phyloP scores from a whole-genome alignment of 768 basidiomycete species.

The Russula sp. region DNA sequence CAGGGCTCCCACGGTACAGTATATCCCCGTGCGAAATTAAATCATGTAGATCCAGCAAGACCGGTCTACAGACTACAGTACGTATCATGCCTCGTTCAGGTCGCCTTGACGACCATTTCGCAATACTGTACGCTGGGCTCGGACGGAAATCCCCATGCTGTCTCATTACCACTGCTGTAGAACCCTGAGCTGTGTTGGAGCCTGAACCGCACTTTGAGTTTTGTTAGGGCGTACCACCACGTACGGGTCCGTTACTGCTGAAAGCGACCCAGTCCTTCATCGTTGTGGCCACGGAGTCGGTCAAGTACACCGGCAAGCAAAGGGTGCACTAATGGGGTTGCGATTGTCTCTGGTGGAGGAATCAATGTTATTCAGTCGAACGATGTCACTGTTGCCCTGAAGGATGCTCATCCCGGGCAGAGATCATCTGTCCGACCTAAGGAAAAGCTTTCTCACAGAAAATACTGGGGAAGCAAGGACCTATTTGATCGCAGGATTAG shows the following conservation, averaged over 20 bases:
- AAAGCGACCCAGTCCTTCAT: constrained; percentile 42
- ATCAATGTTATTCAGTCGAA: no score
- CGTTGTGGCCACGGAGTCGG: constrained; percentile 51
- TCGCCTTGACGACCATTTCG: constrained; percentile 11
- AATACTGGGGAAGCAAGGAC: not conserved
- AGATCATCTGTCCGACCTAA: not conserved
- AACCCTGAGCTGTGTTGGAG: not conserved
- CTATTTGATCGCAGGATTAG: not conserved
- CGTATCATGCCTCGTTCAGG: not conserved
- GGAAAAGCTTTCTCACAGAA: not conserved
- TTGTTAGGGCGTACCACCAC: not conserved
- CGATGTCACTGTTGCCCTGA: not conserved
- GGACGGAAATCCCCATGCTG: not conserved
- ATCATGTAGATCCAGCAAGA: not conserved
- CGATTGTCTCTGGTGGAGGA: not conserved
- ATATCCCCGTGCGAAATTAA: not conserved
- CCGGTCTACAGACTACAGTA: not conserved
- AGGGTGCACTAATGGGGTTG: not conserved
- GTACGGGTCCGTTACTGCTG: constrained; percentile 33
- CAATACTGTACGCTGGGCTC: not conserved
- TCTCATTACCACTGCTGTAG: not conserved
- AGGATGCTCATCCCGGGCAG: not conserved
- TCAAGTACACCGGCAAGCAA: constrained; percentile 46
- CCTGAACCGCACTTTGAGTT: not conserved
- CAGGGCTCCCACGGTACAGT: no score